Conservation (phyloP, 257 asterid genomes). For the Solanum okadae region DNA sequence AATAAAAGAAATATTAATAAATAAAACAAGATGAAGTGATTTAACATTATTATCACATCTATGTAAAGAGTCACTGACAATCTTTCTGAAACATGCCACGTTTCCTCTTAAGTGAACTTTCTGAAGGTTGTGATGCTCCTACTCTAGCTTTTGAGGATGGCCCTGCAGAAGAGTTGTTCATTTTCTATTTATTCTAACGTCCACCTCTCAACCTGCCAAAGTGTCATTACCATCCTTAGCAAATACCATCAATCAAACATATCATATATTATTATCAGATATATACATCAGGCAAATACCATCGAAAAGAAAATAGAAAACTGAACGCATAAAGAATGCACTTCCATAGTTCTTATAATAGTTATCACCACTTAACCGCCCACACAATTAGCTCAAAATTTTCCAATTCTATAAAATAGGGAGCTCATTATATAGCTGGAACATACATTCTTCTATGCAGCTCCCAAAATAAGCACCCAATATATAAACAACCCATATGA, state of each 20-base stretch:
- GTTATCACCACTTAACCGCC: neutral
- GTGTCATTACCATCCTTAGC: neutral
- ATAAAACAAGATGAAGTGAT: neutral
- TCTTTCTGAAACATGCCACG: conserved; percentile 96
- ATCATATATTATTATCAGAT: neutral
- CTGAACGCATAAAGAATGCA: neutral
- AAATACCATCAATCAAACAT: neutral
- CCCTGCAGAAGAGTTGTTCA: conserved; percentile 49
- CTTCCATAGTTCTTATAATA: neutral
- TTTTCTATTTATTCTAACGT: conserved; percentile 18
- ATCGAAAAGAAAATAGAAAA: neutral
- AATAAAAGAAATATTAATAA: neutral
- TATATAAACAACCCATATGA: neutral
- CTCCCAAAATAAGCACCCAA: neutral
- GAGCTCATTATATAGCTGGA: neutral
- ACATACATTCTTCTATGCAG: neutral
- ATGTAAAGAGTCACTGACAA: conserved; percentile 31
- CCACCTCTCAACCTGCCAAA: neutral
- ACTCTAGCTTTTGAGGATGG: conserved; percentile 52
- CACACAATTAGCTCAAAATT: neutral
- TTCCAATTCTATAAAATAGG: neutral
- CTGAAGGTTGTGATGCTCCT: conserved; percentile 67
- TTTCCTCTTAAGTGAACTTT: conserved; percentile 68
- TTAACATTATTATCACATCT: neutral
- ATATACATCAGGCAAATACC: neutral